Base-by-base conservation (phyloP, 768 basidiomycete genomes). In the Suillus subluteus region DNA sequence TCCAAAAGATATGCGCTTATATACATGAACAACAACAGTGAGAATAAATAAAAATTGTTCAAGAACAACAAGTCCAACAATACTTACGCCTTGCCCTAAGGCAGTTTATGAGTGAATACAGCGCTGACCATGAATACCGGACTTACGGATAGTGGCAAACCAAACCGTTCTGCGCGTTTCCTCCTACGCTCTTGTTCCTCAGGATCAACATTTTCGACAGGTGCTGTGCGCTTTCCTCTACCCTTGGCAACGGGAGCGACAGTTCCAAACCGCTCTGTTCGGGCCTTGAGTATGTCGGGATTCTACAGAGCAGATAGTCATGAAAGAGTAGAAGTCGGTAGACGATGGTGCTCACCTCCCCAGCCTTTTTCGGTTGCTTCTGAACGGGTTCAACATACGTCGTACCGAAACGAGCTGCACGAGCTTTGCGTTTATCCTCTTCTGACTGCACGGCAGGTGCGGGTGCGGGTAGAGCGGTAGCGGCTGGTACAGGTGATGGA, bases 321-420 rank as follows among this genome's bases (percentile, higher is more conserved):
- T 41, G 23, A 59, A n/a, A 52, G 18, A 26, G 18, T 26, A 37
- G 44, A 46, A 38, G 26, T 26, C 6, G 40, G 26, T 30, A 41
- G 9, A 18, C 30, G 11, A 18, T 41, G 16, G 15, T 41, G 11
- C 35, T 5, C 37, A 40, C n/a, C 26, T 43, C 63, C 16, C 30
- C 56, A 66, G 80, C 56, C 18, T 71, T 67, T 63, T 71, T 75
- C 2, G 66, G 61, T 6, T 71, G 69, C 64, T 74, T 69, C 48
- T 73, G 63, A 58, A 76, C 75, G 68, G 79, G 62, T 58, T 81
- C 80, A 11, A 89, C 84, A 9, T 89, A 71, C 4, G 88, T 84
- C n/a, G 89, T 87, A 40, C 88, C 88, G 69, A 92, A 91, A n/a
- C 91, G 86, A 21, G 81, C 88, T 6, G 90, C 90, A 50, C 91